Percentiles rank a stretch among this genome's conserved stretches.
Conservation (phyloP, 2,329 filamentous ascomycete genomes). For the Hymenoscyphus repandus region DNA sequence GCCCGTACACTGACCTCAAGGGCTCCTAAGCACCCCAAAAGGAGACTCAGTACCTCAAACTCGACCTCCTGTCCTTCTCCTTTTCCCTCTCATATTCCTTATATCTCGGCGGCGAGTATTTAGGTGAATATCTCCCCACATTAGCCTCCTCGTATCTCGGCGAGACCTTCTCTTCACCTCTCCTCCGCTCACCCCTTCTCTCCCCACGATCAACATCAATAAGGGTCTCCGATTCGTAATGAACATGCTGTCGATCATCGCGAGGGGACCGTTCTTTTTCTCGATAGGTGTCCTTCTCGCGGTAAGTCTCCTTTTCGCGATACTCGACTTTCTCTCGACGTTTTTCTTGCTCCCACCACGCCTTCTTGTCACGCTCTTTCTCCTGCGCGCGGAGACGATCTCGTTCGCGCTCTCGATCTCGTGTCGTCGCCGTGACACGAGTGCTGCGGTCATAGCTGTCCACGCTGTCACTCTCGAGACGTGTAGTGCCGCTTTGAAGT, state of each 20-base stretch:
- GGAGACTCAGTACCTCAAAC: background rate
- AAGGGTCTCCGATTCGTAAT: background rate
- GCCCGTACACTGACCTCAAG: background rate
- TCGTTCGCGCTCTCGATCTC: background rate
- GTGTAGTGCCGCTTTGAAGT: conserved; percentile 1
- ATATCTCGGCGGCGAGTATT: background rate
- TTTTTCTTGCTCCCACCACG: too few species aligned
- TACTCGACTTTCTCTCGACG: too few species aligned
- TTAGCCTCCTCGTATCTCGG: background rate
- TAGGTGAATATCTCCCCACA: background rate
- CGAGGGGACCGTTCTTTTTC: background rate
- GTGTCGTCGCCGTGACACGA: background rate
- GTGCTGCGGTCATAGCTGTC: background rate
- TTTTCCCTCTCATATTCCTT: background rate
- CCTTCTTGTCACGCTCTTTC: too few species aligned
- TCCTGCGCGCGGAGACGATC: too few species aligned
- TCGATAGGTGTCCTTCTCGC: background rate
- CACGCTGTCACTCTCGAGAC: background rate
- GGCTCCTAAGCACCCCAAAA: background rate
- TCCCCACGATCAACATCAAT: background rate
- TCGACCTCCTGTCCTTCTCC: background rate
- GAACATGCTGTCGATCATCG: background rate
- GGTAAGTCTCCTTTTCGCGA: background rate
- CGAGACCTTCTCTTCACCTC: background rate
- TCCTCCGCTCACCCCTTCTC: background rate